Base-by-base conservation (phyloP, 2,329 filamentous ascomycete species). In the Cordyceps militaris region DNA sequence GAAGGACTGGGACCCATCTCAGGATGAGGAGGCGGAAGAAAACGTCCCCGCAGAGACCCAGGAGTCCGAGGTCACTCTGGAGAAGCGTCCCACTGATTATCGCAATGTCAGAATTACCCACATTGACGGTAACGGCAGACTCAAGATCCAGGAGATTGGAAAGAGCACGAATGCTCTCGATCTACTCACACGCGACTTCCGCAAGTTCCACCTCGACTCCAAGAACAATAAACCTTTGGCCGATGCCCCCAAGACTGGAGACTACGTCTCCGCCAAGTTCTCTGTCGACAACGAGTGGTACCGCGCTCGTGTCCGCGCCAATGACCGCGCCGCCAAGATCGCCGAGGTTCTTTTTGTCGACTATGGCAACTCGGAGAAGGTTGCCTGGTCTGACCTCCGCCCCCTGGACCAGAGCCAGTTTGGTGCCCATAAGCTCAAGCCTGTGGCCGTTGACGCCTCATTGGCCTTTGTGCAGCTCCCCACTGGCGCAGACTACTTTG, bases 271-370 rank as follows among this genome's bases (percentile, higher is more conserved):
- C 1, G 93, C 93, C 66, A 88, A 89, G 70, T 99, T 97, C 78
- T 88, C 86, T 7, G 87, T 86, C 54, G 94, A 99, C 69, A 84
- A 87, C 60, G 85, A 94, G 65, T 99, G 93, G 93, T 99, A 99
- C 77, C 89, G 94, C 61, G 94, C 89, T 32, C 88, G 87, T 61
- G 85, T 99, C 61, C 87, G 92, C 61, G 86, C 92, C 69, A 97
- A 97, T 73, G 94, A 99, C 75, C 91, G 94, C 61, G 82, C 92
- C 9, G 87, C 86, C 67, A 91, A 94, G 80, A 85, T 89, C 65
- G 87, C 91, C 24, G 94, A 99, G 73, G 87, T 99, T 26, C 76
- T 95, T 47, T 99, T 96, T 74, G 84, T 99, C 61, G 94, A 99
- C 76, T 99, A 95, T 73, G 94, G 94, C 66, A 99, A 99, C 80